Base-by-base conservation (phyloP, 441 rosid genomes). In the Gossypium trilobum region DNA sequence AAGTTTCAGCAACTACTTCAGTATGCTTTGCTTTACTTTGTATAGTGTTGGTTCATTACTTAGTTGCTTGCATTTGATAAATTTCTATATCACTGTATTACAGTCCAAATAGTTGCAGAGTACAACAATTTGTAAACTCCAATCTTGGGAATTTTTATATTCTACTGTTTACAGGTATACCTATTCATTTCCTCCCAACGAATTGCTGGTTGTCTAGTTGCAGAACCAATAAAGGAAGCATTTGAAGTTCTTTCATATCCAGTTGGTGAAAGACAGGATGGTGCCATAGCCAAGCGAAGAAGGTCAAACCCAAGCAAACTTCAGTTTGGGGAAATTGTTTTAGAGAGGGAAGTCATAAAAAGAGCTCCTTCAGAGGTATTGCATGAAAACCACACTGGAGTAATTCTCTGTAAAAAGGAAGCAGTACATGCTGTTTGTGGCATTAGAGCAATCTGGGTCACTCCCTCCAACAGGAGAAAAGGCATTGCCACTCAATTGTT, bases 381-480 rank as follows among this genome's bases (percentile, higher is more conserved):
- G n/a, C 60, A 73, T 71, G 77, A 62, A 56, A 72, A 74, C 6
- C 74, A 67, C 10, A 72, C 65, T 69, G 87, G 89, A 74, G 86
- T 87, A 17, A 77, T 85, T 64, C 72, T 82, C 19, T 90, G 90
- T 75, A 88, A 86, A 74, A 83, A 84, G 63, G 85, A 81, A 77
- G 81, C 88, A 48, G 79, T 80, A 72, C 77, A 81, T 0, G 90
- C 87, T 75, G 56, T 79, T 14, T 94, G 97, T 65, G 97, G 98
- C 69, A 75, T 94, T 39, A 84, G 99, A 85, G 97, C 93, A 2
- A 79, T 92, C 42, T 92, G 99, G 99, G 94, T 90, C 64, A 75
- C 94, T 71, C 95, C 97, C 33, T 82, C 85, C 57, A 87, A 89
- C 77, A 83, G 97, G 86, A 87, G 91, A 80, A 90, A 85, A 82